Percentiles rank a stretch among this genome's conserved stretches.
Conservation (phyloP, 1,284 basidiomycete species). For the Malassezia obtusa region DNA sequence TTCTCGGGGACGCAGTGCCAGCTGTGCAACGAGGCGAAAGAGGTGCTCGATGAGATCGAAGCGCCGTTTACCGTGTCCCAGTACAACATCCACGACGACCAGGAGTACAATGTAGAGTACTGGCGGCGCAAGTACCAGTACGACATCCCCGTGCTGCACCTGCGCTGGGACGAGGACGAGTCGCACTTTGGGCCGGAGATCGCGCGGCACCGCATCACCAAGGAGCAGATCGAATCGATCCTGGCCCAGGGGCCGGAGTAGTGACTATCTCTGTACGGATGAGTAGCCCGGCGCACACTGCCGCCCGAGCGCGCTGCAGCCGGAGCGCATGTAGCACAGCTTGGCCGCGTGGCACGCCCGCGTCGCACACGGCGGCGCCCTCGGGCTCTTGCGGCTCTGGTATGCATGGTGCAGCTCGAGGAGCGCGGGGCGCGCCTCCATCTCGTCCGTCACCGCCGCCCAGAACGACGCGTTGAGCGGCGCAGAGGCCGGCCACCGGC, state of each 20-base stretch:
- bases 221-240: neutral
- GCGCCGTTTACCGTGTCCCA: conserved; percentile 23
- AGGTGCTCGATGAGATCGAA: conserved; percentile 20
- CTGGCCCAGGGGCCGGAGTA: conserved; percentile 4
- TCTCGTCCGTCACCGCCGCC: conserved; percentile 66
- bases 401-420: conserved; percentile 62
- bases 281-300: conserved; percentile 60
- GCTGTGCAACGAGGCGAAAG: conserved; percentile 37
- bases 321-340: conserved; percentile 70
- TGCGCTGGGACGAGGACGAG: conserved; percentile 15
- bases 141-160: conserved; percentile 42
- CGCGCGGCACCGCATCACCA: conserved; percentile 11
- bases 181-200: conserved; percentile 11
- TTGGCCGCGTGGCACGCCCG: conserved; percentile 59
- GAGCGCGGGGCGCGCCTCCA: conserved; percentile 57
- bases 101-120: conserved; percentile 22
- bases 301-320: conserved; percentile 55
- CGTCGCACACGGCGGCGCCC: conserved; percentile 55
- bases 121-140: conserved; percentile 47
- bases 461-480: conserved; percentile 75
- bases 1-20: conserved; percentile 42
- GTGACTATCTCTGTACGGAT: conserved; percentile 54
- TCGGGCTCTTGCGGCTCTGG: conserved; percentile 61
- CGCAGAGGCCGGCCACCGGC: conserved; percentile 57
- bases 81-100: conserved; percentile 44